Percentiles rank a stretch among this genome's conserved stretches.
Evolutionary conservation across 2,329 filamentous ascomycete species (phyloP).

Genomic region (Trichophyton equinum): DNA sequence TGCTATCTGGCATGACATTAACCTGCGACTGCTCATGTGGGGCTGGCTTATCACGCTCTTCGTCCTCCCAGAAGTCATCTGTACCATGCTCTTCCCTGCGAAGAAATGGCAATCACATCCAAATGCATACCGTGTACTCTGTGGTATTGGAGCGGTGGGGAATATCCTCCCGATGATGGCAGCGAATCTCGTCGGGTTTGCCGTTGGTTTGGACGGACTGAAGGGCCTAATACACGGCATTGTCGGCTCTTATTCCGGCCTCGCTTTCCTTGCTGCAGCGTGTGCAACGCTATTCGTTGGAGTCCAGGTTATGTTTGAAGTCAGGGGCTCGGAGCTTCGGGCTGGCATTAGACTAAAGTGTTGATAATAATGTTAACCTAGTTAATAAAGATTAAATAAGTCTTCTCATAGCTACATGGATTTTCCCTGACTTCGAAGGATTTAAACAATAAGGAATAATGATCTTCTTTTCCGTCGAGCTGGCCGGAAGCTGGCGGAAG

Average conservation of each 20-base stretch:
- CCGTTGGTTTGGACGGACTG: constrained; percentile 77
- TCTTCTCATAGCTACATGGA: neutral
- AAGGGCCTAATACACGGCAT: constrained; percentile 64
- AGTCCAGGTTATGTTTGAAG: constrained; percentile 92
- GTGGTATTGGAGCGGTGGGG: constrained; percentile 63
- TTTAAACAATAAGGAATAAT: neutral
- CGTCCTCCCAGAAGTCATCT: constrained; percentile 76
- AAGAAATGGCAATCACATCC: constrained; percentile 57
- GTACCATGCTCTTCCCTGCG: constrained; percentile 57
- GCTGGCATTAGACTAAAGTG: constrained; percentile 75
- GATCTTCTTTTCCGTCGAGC: neutral
- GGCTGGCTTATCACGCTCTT: constrained; percentile 94
- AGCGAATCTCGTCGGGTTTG: constrained; percentile 91
- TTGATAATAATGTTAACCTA: constrained; percentile 27
- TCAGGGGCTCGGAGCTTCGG: constrained; percentile 71
- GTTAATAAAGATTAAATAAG: neutral
- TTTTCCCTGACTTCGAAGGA: neutral
- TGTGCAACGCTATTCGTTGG: constrained; percentile 70
- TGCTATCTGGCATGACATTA: constrained; percentile 94
- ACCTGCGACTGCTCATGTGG: constrained; percentile 82
- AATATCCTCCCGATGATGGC: constrained; percentile 93
- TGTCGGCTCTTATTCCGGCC: constrained; percentile 61
- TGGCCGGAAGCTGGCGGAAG: neutral
- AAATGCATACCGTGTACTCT: constrained; percentile 64
- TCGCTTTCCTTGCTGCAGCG: constrained; percentile 59